Evolutionary conservation across 768 basidiomycete species (phyloP).

Genomic region (Ramaria sp.): DNA sequence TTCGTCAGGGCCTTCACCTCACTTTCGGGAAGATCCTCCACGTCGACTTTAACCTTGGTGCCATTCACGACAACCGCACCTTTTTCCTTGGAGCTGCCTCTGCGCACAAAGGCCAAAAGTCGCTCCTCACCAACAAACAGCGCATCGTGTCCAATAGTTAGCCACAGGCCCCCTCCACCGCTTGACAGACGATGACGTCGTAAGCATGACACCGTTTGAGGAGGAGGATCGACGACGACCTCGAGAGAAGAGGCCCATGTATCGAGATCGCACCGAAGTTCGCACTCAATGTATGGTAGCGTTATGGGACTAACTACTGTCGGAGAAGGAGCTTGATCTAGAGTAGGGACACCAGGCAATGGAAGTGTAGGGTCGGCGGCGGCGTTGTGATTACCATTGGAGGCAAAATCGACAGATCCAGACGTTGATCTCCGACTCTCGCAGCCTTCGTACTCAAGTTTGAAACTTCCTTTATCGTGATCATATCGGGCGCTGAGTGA

Average conservation of each 20-base stretch:
- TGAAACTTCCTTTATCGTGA: slow-evolving; percentile 72
- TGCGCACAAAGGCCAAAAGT: slow-evolving; percentile 61
- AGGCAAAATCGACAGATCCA: slow-evolving; percentile 15
- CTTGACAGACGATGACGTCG: slow-evolving; percentile 78
- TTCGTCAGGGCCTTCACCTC: slow-evolving; percentile 78
- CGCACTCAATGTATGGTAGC: slow-evolving; percentile 59
- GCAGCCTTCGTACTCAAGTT: slow-evolving; percentile 73
- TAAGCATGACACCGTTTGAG: slow-evolving; percentile 70
- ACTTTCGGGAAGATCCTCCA: slow-evolving; percentile 77
- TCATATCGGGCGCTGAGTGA: slow-evolving; percentile 72
- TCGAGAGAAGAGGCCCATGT: slow-evolving; percentile 79
- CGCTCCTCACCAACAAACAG: slow-evolving; percentile 70
- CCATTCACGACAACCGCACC: slow-evolving; percentile 86
- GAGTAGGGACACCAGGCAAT: slow-evolving; percentile 14
- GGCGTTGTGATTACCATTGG: slow-evolving; percentile 12
- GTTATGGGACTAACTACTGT: slow-evolving; percentile 20
- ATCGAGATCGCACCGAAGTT: slow-evolving; percentile 86
- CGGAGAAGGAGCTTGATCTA: slow-evolving; percentile 12
- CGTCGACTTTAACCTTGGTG: slow-evolving; percentile 69
- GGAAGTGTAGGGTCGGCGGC: slow-evolving; percentile 6
- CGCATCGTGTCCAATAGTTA: slow-evolving; percentile 82
- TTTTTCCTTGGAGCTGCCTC: slow-evolving; percentile 58
- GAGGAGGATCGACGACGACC: slow-evolving; percentile 88
- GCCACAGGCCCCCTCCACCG: slow-evolving; percentile 89
- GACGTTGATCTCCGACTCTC: slow-evolving; percentile 33